Conservation (phyloP, 805 yeast genomes). For the Candida ipomoeae region DNA sequence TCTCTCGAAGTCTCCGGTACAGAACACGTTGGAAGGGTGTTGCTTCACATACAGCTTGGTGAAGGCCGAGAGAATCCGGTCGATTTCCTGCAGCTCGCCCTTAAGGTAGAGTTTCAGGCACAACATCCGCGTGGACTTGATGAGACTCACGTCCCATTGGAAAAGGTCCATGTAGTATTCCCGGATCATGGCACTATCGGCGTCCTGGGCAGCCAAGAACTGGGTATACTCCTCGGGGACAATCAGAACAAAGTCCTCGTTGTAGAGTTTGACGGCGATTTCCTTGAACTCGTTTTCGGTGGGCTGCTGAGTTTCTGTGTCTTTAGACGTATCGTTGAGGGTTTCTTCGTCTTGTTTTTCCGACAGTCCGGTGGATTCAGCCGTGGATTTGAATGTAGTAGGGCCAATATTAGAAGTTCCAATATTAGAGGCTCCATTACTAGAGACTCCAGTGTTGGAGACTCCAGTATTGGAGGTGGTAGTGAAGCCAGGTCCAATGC, state of each 20-base stretch:
- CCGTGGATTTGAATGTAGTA: background rate
- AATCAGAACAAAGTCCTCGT: conserved; percentile 40
- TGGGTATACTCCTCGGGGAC: conserved; percentile 44
- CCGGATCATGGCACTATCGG: conserved; percentile 39
- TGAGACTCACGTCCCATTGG: conserved; percentile 46
- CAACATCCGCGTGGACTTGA: conserved; percentile 53
- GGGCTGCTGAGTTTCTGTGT: background rate
- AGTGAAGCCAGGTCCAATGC: no score
- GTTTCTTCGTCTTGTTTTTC: conserved; percentile 6
- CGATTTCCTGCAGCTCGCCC: conserved; percentile 82
- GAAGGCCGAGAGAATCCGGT: conserved; percentile 65
- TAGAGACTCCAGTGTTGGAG: no score
- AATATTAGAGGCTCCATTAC: no score
- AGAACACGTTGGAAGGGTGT: conserved; percentile 47
- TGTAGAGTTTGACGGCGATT: conserved; percentile 34
- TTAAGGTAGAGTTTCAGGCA: conserved; percentile 67
- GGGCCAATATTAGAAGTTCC: background rate
- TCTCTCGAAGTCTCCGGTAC: conserved; percentile 48
- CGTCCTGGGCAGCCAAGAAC: conserved; percentile 44
- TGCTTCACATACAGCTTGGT: conserved; percentile 57
- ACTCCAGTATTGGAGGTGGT: no score
- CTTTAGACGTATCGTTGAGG: background rate
- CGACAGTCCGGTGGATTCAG: conserved; percentile 1
- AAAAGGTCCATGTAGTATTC: conserved; percentile 45
- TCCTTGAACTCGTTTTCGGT: conserved; percentile 22